Percentiles rank a stretch among this genome's conserved stretches.
Conservation (phyloP, 176 grass and related monocot species). For the Stipa capillata region DNA sequence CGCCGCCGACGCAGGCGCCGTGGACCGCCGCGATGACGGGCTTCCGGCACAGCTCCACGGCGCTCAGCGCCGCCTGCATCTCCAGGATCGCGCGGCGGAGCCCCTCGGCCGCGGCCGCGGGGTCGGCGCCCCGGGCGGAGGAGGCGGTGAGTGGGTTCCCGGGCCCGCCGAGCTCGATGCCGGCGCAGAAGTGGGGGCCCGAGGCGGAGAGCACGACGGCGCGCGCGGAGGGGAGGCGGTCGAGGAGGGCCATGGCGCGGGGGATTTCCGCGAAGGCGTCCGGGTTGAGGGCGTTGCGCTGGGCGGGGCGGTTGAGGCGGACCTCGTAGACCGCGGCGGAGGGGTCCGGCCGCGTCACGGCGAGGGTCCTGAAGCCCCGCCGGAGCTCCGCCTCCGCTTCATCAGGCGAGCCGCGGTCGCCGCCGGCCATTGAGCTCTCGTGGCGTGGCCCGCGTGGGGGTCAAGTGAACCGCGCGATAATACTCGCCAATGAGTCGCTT, state of each 20-base stretch:
- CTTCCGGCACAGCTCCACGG: constrained; percentile 63
- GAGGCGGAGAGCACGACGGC: constrained; percentile 47
- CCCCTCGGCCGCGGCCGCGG: constrained; percentile 24
- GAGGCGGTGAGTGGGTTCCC: constrained; percentile 13
- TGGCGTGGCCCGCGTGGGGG: too few relatives aligned
- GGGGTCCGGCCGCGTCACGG: constrained; percentile 43
- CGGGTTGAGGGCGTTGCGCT: constrained; percentile 70
- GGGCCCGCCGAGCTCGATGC: constrained; percentile 61
- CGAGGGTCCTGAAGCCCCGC: constrained; percentile 53
- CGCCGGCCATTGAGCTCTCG: constrained; percentile 21
- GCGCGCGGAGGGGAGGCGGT: constrained; percentile 55
- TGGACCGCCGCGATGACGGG: constrained; percentile 71
- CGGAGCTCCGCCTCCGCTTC: constrained; percentile 47
- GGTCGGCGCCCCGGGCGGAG: constrained; percentile 4
- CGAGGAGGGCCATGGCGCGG: constrained; percentile 68
- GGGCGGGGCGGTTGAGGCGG: constrained; percentile 64
- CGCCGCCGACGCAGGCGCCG: constrained; percentile 71
- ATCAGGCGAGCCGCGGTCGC: constrained; percentile 19
- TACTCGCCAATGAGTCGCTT: too few relatives aligned
- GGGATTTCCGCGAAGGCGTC: constrained; percentile 69
- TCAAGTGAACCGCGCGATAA: too few relatives aligned
- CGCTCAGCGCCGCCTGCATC: constrained; percentile 53
- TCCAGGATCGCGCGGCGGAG: constrained; percentile 52
- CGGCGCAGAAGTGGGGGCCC: constrained; percentile 73
- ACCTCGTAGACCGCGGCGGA: constrained; percentile 47